Evolutionary conservation across 805 yeast genomes (phyloP).

Genomic region (Barnettozyma sp.): DNA sequence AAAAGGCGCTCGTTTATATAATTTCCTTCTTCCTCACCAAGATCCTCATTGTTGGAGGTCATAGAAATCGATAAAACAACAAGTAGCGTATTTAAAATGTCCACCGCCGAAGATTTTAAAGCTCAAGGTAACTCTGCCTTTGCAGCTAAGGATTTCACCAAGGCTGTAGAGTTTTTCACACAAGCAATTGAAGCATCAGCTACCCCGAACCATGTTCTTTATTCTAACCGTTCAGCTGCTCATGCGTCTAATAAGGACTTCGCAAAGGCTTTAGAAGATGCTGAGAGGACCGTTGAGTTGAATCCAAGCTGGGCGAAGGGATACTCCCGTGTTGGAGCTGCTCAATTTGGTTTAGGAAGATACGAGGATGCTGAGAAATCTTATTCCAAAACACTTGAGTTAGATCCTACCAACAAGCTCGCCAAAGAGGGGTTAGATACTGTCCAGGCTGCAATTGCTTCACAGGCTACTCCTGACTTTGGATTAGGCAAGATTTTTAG

Average conservation of each 20-base stretch:
- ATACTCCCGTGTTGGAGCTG: slow-evolving; percentile 88
- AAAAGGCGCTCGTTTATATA: too few species aligned
- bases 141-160: slow-evolving; percentile 72
- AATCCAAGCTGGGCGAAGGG: slow-evolving; percentile 94
- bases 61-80: too few species aligned
- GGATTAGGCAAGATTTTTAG: slow-evolving; percentile 73
- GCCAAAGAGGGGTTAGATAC: slow-evolving; percentile 76
- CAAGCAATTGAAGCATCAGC: slow-evolving; percentile 82
- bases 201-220: slow-evolving; percentile 84
- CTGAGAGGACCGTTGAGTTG: slow-evolving; percentile 72
- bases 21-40: not conserved
- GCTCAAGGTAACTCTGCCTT: slow-evolving; percentile 93
- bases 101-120: slow-evolving; percentile 74
- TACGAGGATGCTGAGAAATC: slow-evolving; percentile 65
- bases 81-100: too few species aligned
- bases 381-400: slow-evolving; percentile 71
- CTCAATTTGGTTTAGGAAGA: slow-evolving; percentile 79
- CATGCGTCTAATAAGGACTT: slow-evolving; percentile 76
- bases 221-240: slow-evolving; percentile 90
- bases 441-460: slow-evolving; percentile 52
- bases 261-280: slow-evolving; percentile 72
- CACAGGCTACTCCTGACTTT: slow-evolving; percentile 52
- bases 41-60: not conserved
- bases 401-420: slow-evolving; percentile 77
- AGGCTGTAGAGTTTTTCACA: slow-evolving; percentile 75